These are phyloP conservation scores for Pseudogymnoascus verrucosus DNA, from an alignment of 2,329 filamentous ascomycete genomes.

Conservation along the genomic window DNA sequence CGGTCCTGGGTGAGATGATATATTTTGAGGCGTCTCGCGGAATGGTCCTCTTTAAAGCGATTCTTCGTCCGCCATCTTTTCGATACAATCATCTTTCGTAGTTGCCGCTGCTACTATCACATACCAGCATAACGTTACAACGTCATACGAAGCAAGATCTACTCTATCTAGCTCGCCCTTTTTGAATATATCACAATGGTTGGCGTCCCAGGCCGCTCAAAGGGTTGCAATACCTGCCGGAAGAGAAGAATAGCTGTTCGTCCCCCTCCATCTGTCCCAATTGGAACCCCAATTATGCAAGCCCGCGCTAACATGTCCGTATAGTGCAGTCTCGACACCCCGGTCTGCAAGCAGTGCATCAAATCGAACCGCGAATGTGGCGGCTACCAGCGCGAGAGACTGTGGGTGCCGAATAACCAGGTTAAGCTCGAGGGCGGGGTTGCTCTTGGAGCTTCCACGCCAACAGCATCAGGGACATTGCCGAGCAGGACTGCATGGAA, in stretches of 20 bases:
- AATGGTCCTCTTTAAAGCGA: constrained; percentile 2
- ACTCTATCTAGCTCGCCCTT: background rate
- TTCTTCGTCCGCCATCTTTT: background rate
- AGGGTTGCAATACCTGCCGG: constrained; percentile 56
- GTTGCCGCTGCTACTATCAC: background rate
- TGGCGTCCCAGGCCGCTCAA: constrained; percentile 55
- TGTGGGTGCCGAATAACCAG: constrained; percentile 4
- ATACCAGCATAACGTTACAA: background rate
- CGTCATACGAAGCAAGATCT: background rate
- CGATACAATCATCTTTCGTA: background rate
- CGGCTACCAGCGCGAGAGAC: constrained; percentile 50
- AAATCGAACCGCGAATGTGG: constrained; percentile 49
- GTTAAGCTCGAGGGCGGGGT: constrained; percentile 1
- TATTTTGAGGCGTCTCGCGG: background rate
- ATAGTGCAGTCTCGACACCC: constrained; percentile 55
- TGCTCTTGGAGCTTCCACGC: background rate
- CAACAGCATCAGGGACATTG: background rate
- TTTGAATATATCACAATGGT: background rate
- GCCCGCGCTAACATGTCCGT: background rate
- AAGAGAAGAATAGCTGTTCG: constrained; percentile 33
- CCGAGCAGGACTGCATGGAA: background rate
- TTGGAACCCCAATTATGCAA: background rate
- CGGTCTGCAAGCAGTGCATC: constrained; percentile 52
- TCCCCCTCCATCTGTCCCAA: background rate
- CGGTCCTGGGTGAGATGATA: background rate